Base-by-base conservation (phyloP, 2,329 filamentous ascomycete species). In the Phoma sp. region DNA sequence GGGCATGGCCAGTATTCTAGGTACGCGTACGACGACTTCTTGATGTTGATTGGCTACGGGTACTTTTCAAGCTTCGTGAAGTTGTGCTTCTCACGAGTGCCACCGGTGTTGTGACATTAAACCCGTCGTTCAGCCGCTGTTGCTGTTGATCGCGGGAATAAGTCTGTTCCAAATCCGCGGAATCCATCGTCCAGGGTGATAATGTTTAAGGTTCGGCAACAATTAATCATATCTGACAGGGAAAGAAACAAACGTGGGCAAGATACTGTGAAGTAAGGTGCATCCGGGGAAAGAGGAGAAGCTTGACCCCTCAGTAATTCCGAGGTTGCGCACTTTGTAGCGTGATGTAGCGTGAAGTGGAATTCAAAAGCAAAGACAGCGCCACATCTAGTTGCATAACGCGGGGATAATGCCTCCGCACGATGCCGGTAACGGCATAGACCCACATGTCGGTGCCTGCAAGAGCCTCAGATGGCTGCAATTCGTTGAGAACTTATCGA, bases 61-160 rank as follows among this genome's bases (percentile, higher is more conserved):
- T 30, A 29, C 52, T 59, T 45, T 43, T 55, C 48, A 42, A 28
- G 39, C 60, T 67, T 18, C 63, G 58, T 25, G 64, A 60, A 29
- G 65, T 72, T 23, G 64, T 61, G 47, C 66, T 69, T 14, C 62
- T 56, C 15, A 72, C 64, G 14, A 71, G 59, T 26, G 65, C 58
- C 56, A 68, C 63, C 2, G 71, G 68, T 14, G 67, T 68, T 9
- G 60, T 64, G 23, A 63, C 53, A 23, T 60, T 62, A 18, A 62
- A 50, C 17, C 59, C 55, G 18, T 69, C 62, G 14, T 69, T 63
- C 12, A 70, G 56, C 48, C 66, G 57, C 43, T 70, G 65, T 49
- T 71, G 69, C 52, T 73, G 65, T 55, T 69, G 68, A 47, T 73
- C 69, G 15, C 66, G 61, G 56, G 71, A 72, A 61, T 68, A 73